Evolutionary conservation across 306 rosid species (phyloP), one percentile per base, ranked within the genome.

Genomic region (Vachellia collinsii): DNA sequence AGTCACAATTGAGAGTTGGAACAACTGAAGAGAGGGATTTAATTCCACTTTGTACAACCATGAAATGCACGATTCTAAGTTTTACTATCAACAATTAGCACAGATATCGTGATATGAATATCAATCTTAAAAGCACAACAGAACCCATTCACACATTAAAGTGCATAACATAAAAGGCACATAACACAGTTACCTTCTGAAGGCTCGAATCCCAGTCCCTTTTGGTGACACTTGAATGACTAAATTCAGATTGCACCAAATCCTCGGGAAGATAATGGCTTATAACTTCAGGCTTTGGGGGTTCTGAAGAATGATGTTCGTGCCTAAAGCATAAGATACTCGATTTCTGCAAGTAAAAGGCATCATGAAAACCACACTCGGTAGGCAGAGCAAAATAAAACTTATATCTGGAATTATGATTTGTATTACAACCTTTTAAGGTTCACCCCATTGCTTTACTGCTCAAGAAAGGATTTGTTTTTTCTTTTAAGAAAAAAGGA

Each of bases 251-350:
- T 42, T 82, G 86, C 50, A 89, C 88, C 42, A 77, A 77, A 59
- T 91, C 90, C 82, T 91, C 88, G 4, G 83, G 84, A 68, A 88
- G 68, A 87, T 51, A 83, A 42, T 79, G 88, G 66, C 86, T 85
- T 64, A 81, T 68, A 71, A 78, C 65, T 51, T 91, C 94, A 51
- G 87, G 85, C 38, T 90, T 86, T 77, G 91, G 83, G 47, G 89
- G 83, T 69, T 90, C 95, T 11, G 98, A 79, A 66, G 90, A 85
- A 67, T 56, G 84, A 63, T 88, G 83, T 51, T 90, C 95, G 51
- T 87, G 87, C 86, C 97, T 89, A 88, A 94, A 94, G 89, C 97
- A 94, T 65, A 81, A 82, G 82, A 94, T 90, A 75, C 83, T 88
- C 85, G 90, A 86, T 70, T 81, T 89, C 98, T 94, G 91, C 89